phyloP scores from a whole-genome alignment of 257 asterid species.

The Solanum okadae region DNA sequence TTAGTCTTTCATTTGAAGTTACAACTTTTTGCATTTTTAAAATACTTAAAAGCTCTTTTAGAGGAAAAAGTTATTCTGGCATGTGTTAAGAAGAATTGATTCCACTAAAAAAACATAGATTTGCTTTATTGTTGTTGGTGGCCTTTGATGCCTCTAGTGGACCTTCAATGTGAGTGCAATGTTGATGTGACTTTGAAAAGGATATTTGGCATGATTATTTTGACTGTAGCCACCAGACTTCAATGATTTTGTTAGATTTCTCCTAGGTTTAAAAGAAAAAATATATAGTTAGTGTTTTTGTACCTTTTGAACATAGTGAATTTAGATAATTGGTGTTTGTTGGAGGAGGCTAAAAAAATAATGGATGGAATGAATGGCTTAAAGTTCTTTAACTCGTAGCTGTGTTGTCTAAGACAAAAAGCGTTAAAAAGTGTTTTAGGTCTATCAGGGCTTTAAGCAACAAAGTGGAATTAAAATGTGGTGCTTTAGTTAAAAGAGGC shows the following conservation, averaged over 20 bases:
- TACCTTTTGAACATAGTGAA: background rate
- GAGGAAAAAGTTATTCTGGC: background rate
- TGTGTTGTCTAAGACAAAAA: background rate
- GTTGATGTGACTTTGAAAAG: background rate
- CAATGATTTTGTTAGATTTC: background rate
- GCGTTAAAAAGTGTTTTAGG: background rate
- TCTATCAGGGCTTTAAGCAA: background rate
- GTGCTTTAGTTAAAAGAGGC: background rate
- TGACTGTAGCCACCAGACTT: background rate
- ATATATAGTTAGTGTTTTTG: background rate
- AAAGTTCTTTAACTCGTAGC: background rate
- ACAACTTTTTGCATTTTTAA: background rate
- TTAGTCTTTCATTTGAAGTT: background rate
- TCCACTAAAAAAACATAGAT: background rate
- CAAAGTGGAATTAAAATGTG: background rate
- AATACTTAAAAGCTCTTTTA: background rate
- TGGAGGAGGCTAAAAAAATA: background rate
- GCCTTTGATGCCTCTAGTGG: background rate
- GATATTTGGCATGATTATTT: background rate
- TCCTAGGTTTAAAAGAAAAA: background rate
- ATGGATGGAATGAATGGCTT: background rate
- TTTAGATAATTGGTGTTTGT: background rate
- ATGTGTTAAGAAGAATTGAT: background rate
- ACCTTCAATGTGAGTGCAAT: background rate
- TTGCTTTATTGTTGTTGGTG: background rate